Conservation (phyloP, 352 stramenopile species). For the Aphanomyces euteiches region DNA sequence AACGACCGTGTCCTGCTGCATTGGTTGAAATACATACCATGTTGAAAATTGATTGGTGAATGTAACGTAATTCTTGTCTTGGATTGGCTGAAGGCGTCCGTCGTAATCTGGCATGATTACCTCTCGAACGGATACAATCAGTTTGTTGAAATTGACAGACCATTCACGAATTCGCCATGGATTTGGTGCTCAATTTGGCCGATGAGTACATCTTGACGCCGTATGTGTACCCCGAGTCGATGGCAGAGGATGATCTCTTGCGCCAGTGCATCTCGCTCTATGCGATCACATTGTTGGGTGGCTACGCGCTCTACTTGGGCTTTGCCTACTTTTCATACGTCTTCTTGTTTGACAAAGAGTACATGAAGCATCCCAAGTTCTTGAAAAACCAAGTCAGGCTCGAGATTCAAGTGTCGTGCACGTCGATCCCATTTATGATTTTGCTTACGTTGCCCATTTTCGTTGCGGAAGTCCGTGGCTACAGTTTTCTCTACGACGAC, state of each 20-base stretch:
- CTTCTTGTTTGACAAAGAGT: slow-evolving; percentile 59
- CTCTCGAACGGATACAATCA: not conserved
- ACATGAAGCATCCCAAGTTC: slow-evolving; percentile 65
- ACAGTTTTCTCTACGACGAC: slow-evolving; percentile 49
- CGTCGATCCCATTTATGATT: slow-evolving; percentile 64
- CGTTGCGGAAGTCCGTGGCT: slow-evolving; percentile 55
- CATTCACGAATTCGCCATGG: slow-evolving; percentile 39
- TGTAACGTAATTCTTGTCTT: too few species aligned
- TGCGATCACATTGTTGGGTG: slow-evolving; percentile 48
- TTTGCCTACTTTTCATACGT: slow-evolving; percentile 48
- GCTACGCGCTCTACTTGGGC: slow-evolving; percentile 56
- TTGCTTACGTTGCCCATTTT: slow-evolving; percentile 60
- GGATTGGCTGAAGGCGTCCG: too few species aligned
- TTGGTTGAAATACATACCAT: too few species aligned
- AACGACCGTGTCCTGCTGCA: too few species aligned
- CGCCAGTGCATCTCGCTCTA: slow-evolving; percentile 53
- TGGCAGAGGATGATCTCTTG: slow-evolving; percentile 43
- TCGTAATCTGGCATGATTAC: slow-evolving; percentile 9
- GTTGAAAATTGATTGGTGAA: too few species aligned
- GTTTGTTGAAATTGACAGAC: not conserved
- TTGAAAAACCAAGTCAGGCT: slow-evolving; percentile 53
- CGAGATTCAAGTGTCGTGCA: slow-evolving; percentile 51
- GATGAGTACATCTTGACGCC: slow-evolving; percentile 51
- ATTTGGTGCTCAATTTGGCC: slow-evolving; percentile 51
- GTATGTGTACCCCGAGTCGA: slow-evolving; percentile 45